phyloP scores from a whole-genome alignment of 2,329 filamentous ascomycete species.

The Aureobasidium zeae region DNA sequence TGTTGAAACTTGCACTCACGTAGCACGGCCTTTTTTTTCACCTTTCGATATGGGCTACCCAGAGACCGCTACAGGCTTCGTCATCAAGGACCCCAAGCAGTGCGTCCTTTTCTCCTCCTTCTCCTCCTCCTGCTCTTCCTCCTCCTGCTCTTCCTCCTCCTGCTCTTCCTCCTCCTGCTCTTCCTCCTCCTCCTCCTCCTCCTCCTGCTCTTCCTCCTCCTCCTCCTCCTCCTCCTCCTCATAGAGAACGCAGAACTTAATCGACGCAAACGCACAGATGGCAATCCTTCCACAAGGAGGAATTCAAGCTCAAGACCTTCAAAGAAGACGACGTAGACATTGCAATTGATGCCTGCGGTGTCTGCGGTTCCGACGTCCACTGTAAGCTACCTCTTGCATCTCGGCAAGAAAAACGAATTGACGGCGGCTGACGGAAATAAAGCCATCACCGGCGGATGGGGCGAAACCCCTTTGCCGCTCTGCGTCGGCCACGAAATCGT shows the following conservation, averaged over 20 bases:
- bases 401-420: slow-evolving; percentile 18
- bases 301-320: slow-evolving; percentile 36
- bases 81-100: slow-evolving; percentile 45
- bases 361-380: slow-evolving; percentile 27
- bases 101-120: slow-evolving; percentile 25
- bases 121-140: no score
- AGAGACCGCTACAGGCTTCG: slow-evolving; percentile 36
- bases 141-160: no score
- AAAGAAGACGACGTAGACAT: slow-evolving; percentile 33
- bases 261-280: slow-evolving; percentile 45
- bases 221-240: no score
- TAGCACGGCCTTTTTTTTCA: no score
- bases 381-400: slow-evolving; percentile 25
- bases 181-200: no score
- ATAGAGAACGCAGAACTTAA: slow-evolving; percentile 28
- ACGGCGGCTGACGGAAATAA: neutral
- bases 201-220: no score
- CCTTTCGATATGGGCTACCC: slow-evolving; percentile 33
- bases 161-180: no score
- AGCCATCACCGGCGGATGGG: slow-evolving; percentile 31
- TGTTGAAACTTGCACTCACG: no score
- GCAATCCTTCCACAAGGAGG: slow-evolving; percentile 31
- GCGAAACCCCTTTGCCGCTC: slow-evolving; percentile 29
- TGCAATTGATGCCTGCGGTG: slow-evolving; percentile 31
- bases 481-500: slow-evolving; percentile 24